These are phyloP conservation scores for Ophiostoma himal-ulmi DNA, from an alignment of 2,329 filamentous ascomycete species.

Conservation along the genomic window DNA sequence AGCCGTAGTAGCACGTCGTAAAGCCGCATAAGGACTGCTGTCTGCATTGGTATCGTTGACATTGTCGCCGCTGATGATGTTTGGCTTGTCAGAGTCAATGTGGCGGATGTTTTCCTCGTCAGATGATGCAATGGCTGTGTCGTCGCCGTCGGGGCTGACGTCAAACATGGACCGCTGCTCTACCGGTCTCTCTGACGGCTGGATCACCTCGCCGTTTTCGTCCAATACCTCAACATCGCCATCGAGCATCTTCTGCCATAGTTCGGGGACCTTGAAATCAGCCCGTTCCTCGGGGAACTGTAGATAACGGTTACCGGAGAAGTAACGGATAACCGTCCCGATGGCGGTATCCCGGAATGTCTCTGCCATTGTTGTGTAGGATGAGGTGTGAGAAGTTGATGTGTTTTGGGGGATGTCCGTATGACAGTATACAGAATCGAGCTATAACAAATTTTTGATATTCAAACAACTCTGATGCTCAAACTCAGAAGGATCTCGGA, in stretches of 20 bases:
- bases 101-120: slow-evolving; percentile 28
- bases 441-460: background rate
- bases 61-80: background rate
- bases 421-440: background rate
- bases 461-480: too few species aligned
- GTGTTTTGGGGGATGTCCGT: background rate
- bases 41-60: slow-evolving; percentile 11
- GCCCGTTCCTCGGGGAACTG: slow-evolving; percentile 63
- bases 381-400: background rate
- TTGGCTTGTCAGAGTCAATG: background rate
- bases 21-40: slow-evolving; percentile 24
- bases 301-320: slow-evolving; percentile 30
- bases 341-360: slow-evolving; percentile 27
- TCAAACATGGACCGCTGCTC: slow-evolving; percentile 17
- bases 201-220: slow-evolving; percentile 55
- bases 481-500: background rate
- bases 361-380: slow-evolving; percentile 18
- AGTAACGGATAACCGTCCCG: slow-evolving; percentile 31
- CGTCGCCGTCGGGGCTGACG: background rate
- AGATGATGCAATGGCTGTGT: background rate
- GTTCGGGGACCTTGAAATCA: slow-evolving; percentile 57
- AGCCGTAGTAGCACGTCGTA: slow-evolving; percentile 17
- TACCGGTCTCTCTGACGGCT: slow-evolving; percentile 46
- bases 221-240: slow-evolving; percentile 56
- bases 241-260: slow-evolving; percentile 64